These are phyloP conservation scores for Dentipellis sp. DNA, from an alignment of 768 basidiomycete genomes.

Conservation along the genomic window DNA sequence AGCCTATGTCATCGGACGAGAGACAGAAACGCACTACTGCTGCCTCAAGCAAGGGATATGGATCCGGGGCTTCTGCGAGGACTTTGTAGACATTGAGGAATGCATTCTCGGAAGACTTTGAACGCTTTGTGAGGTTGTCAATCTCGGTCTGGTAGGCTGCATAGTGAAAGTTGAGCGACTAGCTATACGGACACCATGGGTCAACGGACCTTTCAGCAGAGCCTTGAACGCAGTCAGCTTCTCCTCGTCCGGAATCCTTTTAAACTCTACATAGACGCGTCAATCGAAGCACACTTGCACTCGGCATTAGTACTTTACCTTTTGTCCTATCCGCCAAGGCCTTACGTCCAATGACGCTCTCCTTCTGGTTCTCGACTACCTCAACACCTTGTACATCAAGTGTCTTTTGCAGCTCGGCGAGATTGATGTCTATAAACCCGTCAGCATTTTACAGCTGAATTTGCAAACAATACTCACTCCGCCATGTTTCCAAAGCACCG, in stretches of 20 bases:
- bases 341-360: constrained; percentile 89
- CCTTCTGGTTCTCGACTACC: constrained; percentile 97
- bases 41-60: constrained; percentile 91
- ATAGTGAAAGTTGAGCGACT: neutral
- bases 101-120: constrained; percentile 87
- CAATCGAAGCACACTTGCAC: neutral
- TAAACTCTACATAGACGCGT: constrained; percentile 62
- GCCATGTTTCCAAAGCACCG: constrained; percentile 89
- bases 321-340: constrained; percentile 92
- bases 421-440: constrained; percentile 58
- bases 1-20: neutral
- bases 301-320: constrained; percentile 38
- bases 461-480: constrained; percentile 37
- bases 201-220: constrained; percentile 66
- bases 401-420: constrained; percentile 85
- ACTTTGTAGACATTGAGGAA: constrained; percentile 97
- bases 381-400: constrained; percentile 91
- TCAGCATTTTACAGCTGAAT: neutral
- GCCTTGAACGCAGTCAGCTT: constrained; percentile 85
- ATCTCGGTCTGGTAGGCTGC: constrained; percentile 95
- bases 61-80: constrained; percentile 93
- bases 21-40: constrained; percentile 56
- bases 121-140: constrained; percentile 88
- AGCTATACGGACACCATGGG: neutral
- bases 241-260: constrained; percentile 85